A percentile compares a stretch with the other conserved stretches of the same genome.
Conservation (phyloP, 106 monocot species). For the Dactylorhiza incarnata region DNA sequence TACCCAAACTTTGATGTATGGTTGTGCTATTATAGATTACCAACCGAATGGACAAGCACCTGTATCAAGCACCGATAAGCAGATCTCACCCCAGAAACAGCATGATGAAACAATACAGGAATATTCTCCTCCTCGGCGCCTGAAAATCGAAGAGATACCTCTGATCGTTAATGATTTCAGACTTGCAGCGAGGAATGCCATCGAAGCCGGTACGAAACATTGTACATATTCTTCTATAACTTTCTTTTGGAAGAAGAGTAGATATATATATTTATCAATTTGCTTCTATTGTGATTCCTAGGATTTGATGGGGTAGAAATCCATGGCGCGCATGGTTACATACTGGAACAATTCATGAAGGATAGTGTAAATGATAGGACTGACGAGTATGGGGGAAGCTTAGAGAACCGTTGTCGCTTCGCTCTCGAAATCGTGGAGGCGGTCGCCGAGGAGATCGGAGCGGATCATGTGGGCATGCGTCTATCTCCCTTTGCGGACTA, state of each 20-base stretch:
- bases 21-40: not conserved
- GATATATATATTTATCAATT: not conserved
- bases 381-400: slow-evolving; percentile 15
- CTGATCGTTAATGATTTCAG: slow-evolving; percentile 32
- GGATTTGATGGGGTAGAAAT: slow-evolving; percentile 22
- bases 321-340: slow-evolving; percentile 13
- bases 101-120: slow-evolving; percentile 8
- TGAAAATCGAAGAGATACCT: slow-evolving; percentile 27
- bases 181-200: slow-evolving; percentile 40
- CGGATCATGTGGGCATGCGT: slow-evolving; percentile 18
- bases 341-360: slow-evolving; percentile 20
- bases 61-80: slow-evolving; percentile 14
- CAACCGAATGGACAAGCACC: slow-evolving; percentile 23
- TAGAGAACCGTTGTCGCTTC: slow-evolving; percentile 34
- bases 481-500: slow-evolving; percentile 21
- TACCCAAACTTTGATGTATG: too few species aligned
- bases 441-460: slow-evolving; percentile 15
- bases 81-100: not conserved
- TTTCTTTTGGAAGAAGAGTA: not conserved
- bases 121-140: slow-evolving; percentile 26
- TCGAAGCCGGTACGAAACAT: slow-evolving; percentile 30
- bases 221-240: not conserved
- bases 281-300: not conserved
- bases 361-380: slow-evolving; percentile 13
- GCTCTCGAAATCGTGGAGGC: slow-evolving; percentile 20